Evolutionary conservation across 2,329 filamentous ascomycete species (phyloP), one percentile per base, ranked within the genome.

Genomic region (Trichoderma guizhouense): DNA sequence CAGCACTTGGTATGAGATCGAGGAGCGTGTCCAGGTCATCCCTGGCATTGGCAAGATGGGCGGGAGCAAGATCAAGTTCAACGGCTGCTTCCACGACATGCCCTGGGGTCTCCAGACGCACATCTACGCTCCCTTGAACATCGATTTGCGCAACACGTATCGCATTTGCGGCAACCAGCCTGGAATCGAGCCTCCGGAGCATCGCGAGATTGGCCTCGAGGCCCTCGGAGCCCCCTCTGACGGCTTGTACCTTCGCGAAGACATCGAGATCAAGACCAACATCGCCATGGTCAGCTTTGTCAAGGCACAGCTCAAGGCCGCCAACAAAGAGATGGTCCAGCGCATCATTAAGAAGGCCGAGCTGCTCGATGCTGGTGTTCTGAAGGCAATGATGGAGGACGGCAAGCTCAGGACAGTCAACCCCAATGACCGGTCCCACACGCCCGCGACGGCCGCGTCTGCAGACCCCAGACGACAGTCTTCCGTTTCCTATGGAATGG

Each of bases 1-100:
- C 81, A 89, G 89, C 74, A 91, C 90, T 34, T 93, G 91, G 91
- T 93, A 93, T 79, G 90, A 92, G 80, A 92, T 93, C 77, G 87
- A 83, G 71, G 87, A 93, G 84, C 87, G 89, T 76, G 90, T 93
- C 72, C 90, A 92, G 78, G 88, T 89, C 75, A 82, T 92, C 7
- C 90, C 91, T 0, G 91, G 91, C 39, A 82, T 92, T 70, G 90
- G 90, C 75, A 89, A 84, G 80, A 84, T 91, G 72, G 90, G 90
- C 28, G 88, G 88, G 4, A 87, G 89, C 78, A 88, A 88, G 77
- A 91, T 93, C 80, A 86, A 84, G 61, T 93, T 93, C 82, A 91
- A 89, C 73, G 91, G 89, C 72, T 91, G 90, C 77, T 93, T 93
- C 79, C 91, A 93, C 77, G 87, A 92, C 79, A 88, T 92, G 84